A percentile compares a stretch with the other conserved stretches of the same genome.
phyloP scores from a whole-genome alignment of 495 filamentous ascomycete species.

The Hyaloscypha bicolor region DNA sequence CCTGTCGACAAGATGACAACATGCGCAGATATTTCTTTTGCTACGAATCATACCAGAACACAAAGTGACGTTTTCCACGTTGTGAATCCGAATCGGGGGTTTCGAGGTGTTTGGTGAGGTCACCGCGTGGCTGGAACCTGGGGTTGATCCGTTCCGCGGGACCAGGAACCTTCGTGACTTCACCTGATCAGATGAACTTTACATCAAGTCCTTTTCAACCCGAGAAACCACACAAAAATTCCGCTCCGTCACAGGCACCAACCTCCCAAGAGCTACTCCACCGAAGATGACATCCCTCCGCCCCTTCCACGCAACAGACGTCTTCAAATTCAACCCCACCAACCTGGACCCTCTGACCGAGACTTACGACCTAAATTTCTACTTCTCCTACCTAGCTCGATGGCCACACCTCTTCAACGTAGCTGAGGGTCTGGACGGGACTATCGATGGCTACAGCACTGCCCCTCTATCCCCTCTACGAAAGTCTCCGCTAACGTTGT shows the following conservation, averaged over 20 bases:
- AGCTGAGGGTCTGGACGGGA: conserved; percentile 76
- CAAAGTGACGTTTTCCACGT: not conserved
- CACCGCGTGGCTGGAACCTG: not conserved
- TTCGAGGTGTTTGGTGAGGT: not conserved
- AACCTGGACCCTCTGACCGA: conserved; percentile 94
- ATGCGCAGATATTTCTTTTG: conserved; percentile 12
- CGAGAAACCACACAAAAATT: not conserved
- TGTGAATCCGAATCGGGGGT: not conserved
- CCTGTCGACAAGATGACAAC: conserved; percentile 18
- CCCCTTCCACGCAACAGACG: conserved; percentile 69
- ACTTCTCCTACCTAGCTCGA: conserved; percentile 89
- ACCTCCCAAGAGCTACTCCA: not conserved
- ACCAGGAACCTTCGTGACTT: not conserved
- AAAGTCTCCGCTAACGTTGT: conserved; percentile 4
- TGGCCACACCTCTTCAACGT: conserved; percentile 94
- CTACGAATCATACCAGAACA: not conserved
- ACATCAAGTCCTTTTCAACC: not conserved
- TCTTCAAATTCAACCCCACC: conserved; percentile 80
- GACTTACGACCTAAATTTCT: conserved; percentile 94
- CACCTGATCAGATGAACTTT: not conserved
- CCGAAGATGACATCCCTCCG: conserved; percentile 65
- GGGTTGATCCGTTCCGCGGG: not conserved
- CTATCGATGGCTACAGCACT: conserved; percentile 92
- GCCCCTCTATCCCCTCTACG: conserved; percentile 3
- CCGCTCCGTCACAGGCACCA: not conserved